Evolutionary conservation across 1,284 basidiomycete species (phyloP).

Genomic region (Pholiota adiposa): DNA sequence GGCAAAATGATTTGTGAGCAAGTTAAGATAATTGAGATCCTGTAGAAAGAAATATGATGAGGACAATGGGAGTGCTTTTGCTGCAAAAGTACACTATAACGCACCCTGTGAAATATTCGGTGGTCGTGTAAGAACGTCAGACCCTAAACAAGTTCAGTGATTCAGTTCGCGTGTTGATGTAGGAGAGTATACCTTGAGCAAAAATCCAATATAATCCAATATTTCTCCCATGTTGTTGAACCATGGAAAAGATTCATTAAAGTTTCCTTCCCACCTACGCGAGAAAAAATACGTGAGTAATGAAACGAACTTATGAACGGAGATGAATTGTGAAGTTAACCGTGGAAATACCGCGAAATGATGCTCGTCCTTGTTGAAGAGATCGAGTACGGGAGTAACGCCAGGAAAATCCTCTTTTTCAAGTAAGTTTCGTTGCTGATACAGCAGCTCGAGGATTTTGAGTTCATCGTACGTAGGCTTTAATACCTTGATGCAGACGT

Average conservation of each 20-base stretch:
- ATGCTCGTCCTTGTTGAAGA: slow-evolving; percentile 18
- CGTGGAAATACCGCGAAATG: slow-evolving; percentile 28
- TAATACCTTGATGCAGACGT: too few relatives aligned
- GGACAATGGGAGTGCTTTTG: too few relatives aligned
- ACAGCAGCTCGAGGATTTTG: slow-evolving; percentile 14
- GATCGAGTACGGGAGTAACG: slow-evolving; percentile 22
- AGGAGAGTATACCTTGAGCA: slow-evolving; percentile 7
- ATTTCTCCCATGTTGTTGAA: neutral
- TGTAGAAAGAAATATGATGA: slow-evolving; percentile 2
- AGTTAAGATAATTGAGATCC: slow-evolving; percentile 21
- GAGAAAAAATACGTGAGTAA: neutral
- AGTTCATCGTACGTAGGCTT: slow-evolving; percentile 19
- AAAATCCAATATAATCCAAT: slow-evolving; percentile 7
- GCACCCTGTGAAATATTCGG: slow-evolving; percentile 25
- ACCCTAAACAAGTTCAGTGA: slow-evolving; percentile 7
- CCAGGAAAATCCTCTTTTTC: neutral
- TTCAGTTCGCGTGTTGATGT: neutral
- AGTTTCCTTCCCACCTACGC: neutral
- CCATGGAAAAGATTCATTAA: neutral
- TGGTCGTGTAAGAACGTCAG: slow-evolving; percentile 22
- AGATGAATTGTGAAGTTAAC: neutral
- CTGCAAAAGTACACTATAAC: neutral
- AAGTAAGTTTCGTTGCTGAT: neutral
- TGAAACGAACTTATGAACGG: too few relatives aligned
- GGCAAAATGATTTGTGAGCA: slow-evolving; percentile 22